Evolutionary conservation across 2,329 filamentous ascomycete species (phyloP).

Genomic region (Stagonosporopsis cucurbitacearum): DNA sequence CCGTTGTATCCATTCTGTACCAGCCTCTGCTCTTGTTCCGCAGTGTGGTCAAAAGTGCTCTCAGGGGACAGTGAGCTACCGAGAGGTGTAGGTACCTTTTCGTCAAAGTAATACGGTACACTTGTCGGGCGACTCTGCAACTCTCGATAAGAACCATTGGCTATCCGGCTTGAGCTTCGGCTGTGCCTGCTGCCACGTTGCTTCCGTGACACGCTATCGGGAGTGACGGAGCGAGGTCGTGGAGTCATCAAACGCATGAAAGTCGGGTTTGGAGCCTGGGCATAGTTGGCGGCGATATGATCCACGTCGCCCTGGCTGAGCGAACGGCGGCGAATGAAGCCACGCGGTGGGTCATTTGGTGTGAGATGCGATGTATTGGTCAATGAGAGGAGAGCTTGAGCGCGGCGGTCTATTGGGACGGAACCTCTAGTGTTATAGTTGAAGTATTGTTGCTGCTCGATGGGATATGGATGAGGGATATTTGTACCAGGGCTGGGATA

Average conservation of each 20-base stretch:
- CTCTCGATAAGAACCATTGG: neutral
- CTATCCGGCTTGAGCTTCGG: neutral
- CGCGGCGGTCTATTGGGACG: neutral
- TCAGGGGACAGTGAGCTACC: slow-evolving; percentile 20
- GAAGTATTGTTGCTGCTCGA: slow-evolving; percentile 22
- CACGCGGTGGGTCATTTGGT: slow-evolving; percentile 8
- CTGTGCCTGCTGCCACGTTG: neutral
- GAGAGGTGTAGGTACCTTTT: slow-evolving; percentile 21
- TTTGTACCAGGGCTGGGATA: slow-evolving; percentile 22
- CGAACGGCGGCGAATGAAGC: slow-evolving; percentile 36
- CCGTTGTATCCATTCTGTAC: neutral
- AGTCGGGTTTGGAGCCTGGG: slow-evolving; percentile 23
- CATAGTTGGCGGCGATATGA: slow-evolving; percentile 8
- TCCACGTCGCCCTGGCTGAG: slow-evolving; percentile 35
- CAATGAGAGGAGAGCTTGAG: slow-evolving; percentile 12
- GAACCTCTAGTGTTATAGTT: neutral
- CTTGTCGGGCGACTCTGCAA: slow-evolving; percentile 5
- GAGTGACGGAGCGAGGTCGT: slow-evolving; percentile 10
- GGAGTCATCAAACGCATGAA: slow-evolving; percentile 34
- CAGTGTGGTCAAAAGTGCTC: neutral
- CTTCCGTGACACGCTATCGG: slow-evolving; percentile 13
- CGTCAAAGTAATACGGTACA: slow-evolving; percentile 9
- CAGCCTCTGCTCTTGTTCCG: neutral
- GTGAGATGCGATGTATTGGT: slow-evolving; percentile 13
- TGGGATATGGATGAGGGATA: slow-evolving; percentile 27